phyloP scores from a whole-genome alignment of 2,329 filamentous ascomycete genomes.

The Byssothecium circinans region DNA sequence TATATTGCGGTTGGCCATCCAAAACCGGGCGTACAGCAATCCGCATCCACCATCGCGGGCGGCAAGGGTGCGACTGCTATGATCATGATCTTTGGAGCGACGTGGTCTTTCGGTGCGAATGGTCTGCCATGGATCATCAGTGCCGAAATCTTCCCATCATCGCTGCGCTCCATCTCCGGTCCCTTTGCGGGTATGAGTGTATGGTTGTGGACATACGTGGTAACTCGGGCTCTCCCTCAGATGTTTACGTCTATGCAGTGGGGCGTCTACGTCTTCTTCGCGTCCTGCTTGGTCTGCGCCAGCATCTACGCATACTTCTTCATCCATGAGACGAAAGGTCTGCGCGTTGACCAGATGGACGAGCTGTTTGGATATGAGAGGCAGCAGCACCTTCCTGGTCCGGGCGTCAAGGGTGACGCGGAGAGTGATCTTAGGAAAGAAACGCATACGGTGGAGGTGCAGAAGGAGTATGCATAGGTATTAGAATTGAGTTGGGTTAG shows the following conservation, averaged over 20 bases:
- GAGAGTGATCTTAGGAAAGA: constrained; percentile 1
- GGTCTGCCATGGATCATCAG: constrained; percentile 50
- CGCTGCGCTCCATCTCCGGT: constrained; percentile 43
- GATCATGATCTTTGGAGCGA: constrained; percentile 46
- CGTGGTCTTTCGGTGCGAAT: constrained; percentile 45
- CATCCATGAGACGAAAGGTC: constrained; percentile 45
- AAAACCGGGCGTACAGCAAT: constrained; percentile 26
- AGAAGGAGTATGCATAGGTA: constrained; percentile 12
- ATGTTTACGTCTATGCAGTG: constrained; percentile 44
- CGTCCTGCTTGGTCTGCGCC: constrained; percentile 39
- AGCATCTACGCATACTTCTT: constrained; percentile 46
- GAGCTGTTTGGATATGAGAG: constrained; percentile 38
- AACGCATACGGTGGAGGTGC: constrained; percentile 10
- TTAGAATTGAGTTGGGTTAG: not conserved
- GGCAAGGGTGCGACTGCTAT: constrained; percentile 45
- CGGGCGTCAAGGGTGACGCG: constrained; percentile 5
- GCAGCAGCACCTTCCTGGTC: constrained; percentile 5
- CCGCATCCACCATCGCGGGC: constrained; percentile 38
- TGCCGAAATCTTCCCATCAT: constrained; percentile 47
- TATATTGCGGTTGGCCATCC: constrained; percentile 43
- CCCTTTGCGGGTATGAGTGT: constrained; percentile 42
- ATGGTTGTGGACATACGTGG: constrained; percentile 45
- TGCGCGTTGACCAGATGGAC: constrained; percentile 45
- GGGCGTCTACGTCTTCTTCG: constrained; percentile 45
- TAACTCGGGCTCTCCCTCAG: constrained; percentile 45